Evolutionary conservation across 202 grass and related monocot genomes (phyloP), one percentile per base, ranked within the genome.

Genomic region (Bolboschoenoplectus hybrid): DNA sequence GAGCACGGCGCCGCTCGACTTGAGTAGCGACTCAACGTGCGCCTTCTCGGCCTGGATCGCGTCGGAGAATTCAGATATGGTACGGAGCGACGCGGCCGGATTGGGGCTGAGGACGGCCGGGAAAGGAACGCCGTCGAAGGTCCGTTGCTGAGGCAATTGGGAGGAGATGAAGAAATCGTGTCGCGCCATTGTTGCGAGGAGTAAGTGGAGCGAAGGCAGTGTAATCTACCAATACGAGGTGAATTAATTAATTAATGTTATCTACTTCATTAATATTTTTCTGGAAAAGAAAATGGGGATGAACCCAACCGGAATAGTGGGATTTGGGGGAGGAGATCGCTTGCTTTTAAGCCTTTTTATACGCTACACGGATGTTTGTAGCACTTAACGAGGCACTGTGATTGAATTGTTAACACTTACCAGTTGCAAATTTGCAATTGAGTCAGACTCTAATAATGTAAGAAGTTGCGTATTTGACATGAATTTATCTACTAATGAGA

Each of bases 111-210:
- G 38, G 65, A 98, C 91, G 58, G 91, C 96, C 0, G 96, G 93
- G 86, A 95, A 98, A 12, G 86, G 65, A 74, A 91, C 68, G 71
- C 90, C 91, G 35, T 92, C 93, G 80, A 98, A 89, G 52, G 40
- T 76, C 2, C 89, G 87, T 81, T 92, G 96, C 55, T 95, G 61
- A 32, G 86, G 90, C 67, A 94, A 85, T 20, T 52, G 39, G 68
- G 85, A 81, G 5, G 65, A 66, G 90, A 98, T 91, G 81, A 90
- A 87, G 74, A 56, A n/a, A 41, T 41, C 16, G 34, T 17, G 1
- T 6, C 34, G 14, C 51, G 74, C 50, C 74, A 78, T 78, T 38
- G 51, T 16, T 56, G 13, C 9, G 0, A 5, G 71, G 20, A 77
- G 57, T 35, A 9, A 78, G 74, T 78, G 51, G 26, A 77, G 14